These are phyloP conservation scores for Penicillium odoratum DNA, from an alignment of 495 filamentous ascomycete genomes.

Conservation along the genomic window DNA sequence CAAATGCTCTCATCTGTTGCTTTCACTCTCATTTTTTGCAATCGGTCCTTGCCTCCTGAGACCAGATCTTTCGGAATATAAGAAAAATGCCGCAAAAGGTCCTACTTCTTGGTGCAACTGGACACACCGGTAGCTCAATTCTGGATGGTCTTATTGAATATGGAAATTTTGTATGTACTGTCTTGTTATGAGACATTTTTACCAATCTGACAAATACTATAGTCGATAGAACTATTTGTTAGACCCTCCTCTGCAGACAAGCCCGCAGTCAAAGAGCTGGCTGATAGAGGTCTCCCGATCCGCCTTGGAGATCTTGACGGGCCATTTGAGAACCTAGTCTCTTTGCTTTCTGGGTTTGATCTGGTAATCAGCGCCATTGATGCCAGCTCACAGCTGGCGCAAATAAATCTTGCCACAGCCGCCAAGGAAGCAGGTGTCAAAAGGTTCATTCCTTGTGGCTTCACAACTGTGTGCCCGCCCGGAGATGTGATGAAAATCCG, in stretches of 20 bases:
- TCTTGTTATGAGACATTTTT: not conserved
- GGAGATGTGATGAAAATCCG: not conserved
- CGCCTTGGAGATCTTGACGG: not conserved
- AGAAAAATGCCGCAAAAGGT: not conserved
- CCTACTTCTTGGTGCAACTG: slow-evolving; percentile 20
- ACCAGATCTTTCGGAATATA: no score
- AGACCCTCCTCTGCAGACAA: not conserved
- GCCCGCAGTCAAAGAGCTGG: not conserved
- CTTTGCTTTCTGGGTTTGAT: not conserved
- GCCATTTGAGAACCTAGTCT: not conserved
- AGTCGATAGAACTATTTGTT: not conserved
- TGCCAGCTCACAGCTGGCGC: not conserved
- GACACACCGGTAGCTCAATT: slow-evolving; percentile 22
- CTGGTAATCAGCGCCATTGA: not conserved
- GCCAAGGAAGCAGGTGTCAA: not conserved
- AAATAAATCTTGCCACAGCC: not conserved
- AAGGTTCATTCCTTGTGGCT: not conserved
- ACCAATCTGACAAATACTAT: not conserved
- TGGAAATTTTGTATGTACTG: slow-evolving; percentile 18
- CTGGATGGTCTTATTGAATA: slow-evolving; percentile 23
- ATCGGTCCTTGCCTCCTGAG: no score
- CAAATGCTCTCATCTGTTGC: no score
- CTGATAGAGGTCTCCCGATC: not conserved
- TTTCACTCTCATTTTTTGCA: no score
- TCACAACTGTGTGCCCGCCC: not conserved